Evolutionary conservation across 2,329 filamentous ascomycete genomes (phyloP).

Genomic region (Madurella fahalii): DNA sequence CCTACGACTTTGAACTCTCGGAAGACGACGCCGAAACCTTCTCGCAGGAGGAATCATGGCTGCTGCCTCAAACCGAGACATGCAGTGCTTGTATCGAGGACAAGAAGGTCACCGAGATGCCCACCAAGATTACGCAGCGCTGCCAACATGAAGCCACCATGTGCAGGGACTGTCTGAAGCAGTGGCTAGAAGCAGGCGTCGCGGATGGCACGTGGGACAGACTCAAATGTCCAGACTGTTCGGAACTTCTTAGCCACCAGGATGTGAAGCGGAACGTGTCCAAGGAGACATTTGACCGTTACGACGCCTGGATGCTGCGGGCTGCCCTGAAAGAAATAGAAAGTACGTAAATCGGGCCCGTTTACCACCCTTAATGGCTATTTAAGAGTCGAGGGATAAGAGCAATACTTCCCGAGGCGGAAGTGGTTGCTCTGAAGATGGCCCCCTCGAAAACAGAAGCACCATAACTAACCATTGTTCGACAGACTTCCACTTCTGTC

Average conservation of each 20-base stretch:
- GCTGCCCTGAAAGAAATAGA: conserved; percentile 24
- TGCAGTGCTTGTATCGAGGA: conserved; percentile 35
- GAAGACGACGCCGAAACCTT: conserved; percentile 28
- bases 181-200: conserved; percentile 34
- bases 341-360: no score
- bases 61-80: conserved; percentile 29
- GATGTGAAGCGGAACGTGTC: conserved; percentile 31
- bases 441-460: no score
- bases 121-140: conserved; percentile 27
- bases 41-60: conserved; percentile 32
- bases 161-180: conserved; percentile 33
- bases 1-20: conserved; percentile 31
- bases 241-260: conserved; percentile 28
- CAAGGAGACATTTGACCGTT: conserved; percentile 30
- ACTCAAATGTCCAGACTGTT: conserved; percentile 35
- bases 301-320: conserved; percentile 34
- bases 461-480: conserved; percentile 11
- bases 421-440: no score
- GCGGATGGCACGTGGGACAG: conserved; percentile 31
- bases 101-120: conserved; percentile 33
- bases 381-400: no score
- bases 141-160: conserved; percentile 29
- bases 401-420: no score
- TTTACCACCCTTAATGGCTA: no score
- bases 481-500: conserved; percentile 36